A percentile compares a stretch with the other conserved stretches of the same genome.
These are phyloP conservation scores for Vanrija pseudolonga DNA, from an alignment of 1,284 basidiomycete genomes.

Conservation along the genomic window DNA sequence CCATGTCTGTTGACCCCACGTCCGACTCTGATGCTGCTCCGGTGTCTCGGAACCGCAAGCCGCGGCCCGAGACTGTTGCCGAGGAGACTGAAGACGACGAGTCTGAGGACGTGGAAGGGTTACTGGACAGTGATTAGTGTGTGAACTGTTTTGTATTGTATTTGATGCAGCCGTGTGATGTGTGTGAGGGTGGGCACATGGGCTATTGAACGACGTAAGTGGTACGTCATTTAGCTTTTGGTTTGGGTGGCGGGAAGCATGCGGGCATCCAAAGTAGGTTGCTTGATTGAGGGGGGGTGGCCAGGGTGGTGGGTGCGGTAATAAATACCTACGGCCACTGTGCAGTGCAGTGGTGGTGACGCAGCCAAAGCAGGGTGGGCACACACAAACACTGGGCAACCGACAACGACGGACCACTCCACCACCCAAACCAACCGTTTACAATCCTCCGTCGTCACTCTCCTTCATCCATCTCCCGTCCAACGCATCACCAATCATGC, in stretches of 20 bases:
- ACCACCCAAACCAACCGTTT: too few species aligned
- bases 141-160: background rate
- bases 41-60: background rate
- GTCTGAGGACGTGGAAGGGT: constrained; percentile 19
- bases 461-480: background rate
- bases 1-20: background rate
- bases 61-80: constrained; percentile 3
- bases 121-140: constrained; percentile 16
- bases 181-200: too few species aligned
- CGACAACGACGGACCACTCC: too few species aligned
- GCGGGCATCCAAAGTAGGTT: background rate
- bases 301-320: too few species aligned
- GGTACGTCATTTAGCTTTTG: background rate
- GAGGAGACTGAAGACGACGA: constrained; percentile 19
- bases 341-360: background rate
- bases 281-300: background rate
- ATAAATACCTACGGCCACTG: too few species aligned
- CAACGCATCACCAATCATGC: constrained; percentile 1
- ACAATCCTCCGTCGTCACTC: too few species aligned
- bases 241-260: background rate
- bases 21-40: constrained; percentile 16
- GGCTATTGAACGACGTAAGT: too few species aligned
- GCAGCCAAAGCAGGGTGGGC: too few species aligned
- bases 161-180: background rate
- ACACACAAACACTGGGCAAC: too few species aligned